A percentile compares a stretch with the other conserved stretches of the same genome.
phyloP scores from a whole-genome alignment of 371 early-diverging fungal genomes.

The Rhizopus sp. region DNA sequence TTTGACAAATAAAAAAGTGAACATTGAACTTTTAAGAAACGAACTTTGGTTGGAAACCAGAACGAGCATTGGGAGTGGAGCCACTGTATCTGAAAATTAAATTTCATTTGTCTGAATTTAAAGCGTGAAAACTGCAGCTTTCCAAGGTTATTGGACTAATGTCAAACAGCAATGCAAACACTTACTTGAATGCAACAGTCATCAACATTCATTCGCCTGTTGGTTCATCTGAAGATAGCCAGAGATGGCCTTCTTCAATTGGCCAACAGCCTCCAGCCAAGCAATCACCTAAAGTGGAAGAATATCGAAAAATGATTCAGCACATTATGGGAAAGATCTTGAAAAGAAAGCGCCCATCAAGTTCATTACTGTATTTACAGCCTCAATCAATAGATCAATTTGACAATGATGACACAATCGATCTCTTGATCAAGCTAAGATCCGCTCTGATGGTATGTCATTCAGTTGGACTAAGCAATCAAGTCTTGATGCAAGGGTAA shows the following conservation, averaged over 20 bases:
- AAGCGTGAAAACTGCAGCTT: no score
- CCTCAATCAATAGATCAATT: slow-evolving; percentile 23
- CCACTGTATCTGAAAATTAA: no score
- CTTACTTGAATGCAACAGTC: slow-evolving; percentile 24
- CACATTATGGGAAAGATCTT: slow-evolving; percentile 37
- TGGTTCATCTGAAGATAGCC: slow-evolving; percentile 3
- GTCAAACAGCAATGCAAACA: slow-evolving; percentile 10
- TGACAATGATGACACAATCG: slow-evolving; percentile 50
- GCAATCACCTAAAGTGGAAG: slow-evolving; percentile 42
- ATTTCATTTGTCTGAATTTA: no score
- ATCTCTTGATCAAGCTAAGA: slow-evolving; percentile 44
- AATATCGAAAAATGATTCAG: slow-evolving; percentile 44
- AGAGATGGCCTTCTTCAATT: slow-evolving; percentile 15
- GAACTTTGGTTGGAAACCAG: no score
- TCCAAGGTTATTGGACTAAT: slow-evolving; percentile 5
- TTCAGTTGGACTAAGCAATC: slow-evolving; percentile 26
- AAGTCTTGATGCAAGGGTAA: slow-evolving; percentile 38
- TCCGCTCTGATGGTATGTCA: slow-evolving; percentile 37
- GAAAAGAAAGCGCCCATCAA: slow-evolving; percentile 46
- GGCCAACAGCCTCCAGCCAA: slow-evolving; percentile 8
- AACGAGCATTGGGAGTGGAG: no score
- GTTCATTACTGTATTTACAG: slow-evolving; percentile 26
- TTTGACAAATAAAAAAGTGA: no score
- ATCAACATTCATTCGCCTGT: slow-evolving; percentile 28
- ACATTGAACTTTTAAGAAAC: no score